Base-by-base conservation (phyloP, 1,284 basidiomycete genomes). In the Veloboletus limbatus region DNA sequence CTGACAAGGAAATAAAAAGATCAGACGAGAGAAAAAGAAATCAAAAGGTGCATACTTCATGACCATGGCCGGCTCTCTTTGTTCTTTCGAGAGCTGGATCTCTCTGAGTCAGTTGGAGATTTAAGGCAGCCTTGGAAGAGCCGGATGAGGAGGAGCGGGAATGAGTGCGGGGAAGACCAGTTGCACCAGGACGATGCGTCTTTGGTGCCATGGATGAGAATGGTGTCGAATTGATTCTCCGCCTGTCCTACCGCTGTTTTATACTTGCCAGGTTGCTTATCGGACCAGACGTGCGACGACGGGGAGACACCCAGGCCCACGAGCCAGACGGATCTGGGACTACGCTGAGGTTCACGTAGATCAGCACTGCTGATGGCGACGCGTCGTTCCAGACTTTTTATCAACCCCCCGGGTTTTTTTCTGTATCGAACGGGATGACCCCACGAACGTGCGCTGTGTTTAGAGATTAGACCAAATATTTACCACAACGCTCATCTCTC, bases 101-200 rank as follows among this genome's bases (percentile, higher is more conserved):
- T 55, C 81, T 83, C 70, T 82, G 80, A 0, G 84, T 86, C 45
- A 86, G 73, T 45, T 84, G 82, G 10, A 86, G 71, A 57, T 78
- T 85, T 39, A 77, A 49, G 10, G 72, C 74, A 16, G 79, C 62
- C 60, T 77, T 82, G 17, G 79, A 77, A 18, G 76, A 72, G 16
- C 72, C 69, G 2, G 66, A 66, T 3, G 84, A 85, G 39, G 77
- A 76, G 13, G 77, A 74, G 54, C 83, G 76, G 16, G 84, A 82
- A 58, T 86, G 82, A 6, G 78, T 68, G 56, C 79, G 79, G 48
- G 74, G 63, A 46, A 72, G 69, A 46, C 70, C 70, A 51, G 73
- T 54, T 48, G 63, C 55, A 26, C 65, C 62, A 39, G 66, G 58
- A 53, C 76, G 69, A 56, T 79, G 76, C 26, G 68, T 51, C 65